Percentiles rank a stretch among this genome's conserved stretches.
phyloP scores from a whole-genome alignment of 768 basidiomycete genomes.

The Leccinum disarticulatum region DNA sequence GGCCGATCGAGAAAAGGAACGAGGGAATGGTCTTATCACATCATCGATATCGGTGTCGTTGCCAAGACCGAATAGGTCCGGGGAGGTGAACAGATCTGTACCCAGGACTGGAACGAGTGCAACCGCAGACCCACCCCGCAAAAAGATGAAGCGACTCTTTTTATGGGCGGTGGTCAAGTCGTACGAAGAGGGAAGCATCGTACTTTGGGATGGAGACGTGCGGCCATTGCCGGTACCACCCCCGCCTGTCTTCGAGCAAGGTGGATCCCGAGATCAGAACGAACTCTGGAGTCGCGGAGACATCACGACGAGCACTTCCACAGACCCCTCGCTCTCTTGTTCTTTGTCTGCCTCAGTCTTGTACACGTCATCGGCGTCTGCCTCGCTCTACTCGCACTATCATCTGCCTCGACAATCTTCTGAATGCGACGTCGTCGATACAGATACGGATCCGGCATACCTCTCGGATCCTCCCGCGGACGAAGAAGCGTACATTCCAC shows the following conservation, averaged over 20 bases:
- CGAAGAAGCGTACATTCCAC: slow-evolving; percentile 64
- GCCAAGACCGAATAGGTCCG: not conserved
- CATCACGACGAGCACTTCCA: slow-evolving; percentile 21
- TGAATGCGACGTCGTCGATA: slow-evolving; percentile 22
- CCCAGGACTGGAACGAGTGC: not conserved
- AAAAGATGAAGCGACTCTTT: slow-evolving; percentile 69
- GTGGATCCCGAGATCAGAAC: slow-evolving; percentile 10
- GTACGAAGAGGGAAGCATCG: slow-evolving; percentile 69
- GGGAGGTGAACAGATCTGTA: not conserved
- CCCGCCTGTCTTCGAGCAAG: not conserved
- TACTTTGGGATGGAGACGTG: slow-evolving; percentile 69
- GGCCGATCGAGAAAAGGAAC: slow-evolving; percentile 43
- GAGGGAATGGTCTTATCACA: not conserved
- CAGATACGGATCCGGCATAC: slow-evolving; percentile 39
- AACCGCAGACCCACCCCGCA: slow-evolving; percentile 25
- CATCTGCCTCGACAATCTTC: slow-evolving; percentile 18
- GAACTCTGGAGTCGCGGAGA: slow-evolving; percentile 49
- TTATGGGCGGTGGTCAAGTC: slow-evolving; percentile 61
- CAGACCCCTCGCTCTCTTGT: slow-evolving; percentile 12
- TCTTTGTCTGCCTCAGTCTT: slow-evolving; percentile 32
- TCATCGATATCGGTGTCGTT: not conserved
- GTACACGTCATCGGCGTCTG: slow-evolving; percentile 22
- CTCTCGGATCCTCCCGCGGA: slow-evolving; percentile 60
- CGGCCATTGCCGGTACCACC: slow-evolving; percentile 34
- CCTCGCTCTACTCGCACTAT: slow-evolving; percentile 27